Base-by-base conservation (phyloP, 768 basidiomycete genomes). In the Coprinopsis sp. region DNA sequence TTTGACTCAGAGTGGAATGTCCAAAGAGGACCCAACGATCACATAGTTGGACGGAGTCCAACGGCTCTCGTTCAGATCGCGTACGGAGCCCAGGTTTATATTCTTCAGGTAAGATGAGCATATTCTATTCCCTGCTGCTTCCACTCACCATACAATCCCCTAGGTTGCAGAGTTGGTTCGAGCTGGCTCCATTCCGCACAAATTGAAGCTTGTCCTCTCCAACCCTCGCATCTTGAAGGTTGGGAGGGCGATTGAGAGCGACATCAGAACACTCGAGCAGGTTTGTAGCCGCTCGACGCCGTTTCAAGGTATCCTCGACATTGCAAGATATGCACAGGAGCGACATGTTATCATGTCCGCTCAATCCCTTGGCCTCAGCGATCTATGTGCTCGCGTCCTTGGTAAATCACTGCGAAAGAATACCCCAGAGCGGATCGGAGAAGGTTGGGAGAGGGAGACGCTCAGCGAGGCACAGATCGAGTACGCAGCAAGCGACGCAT, bases 171-270 rank as follows among this genome's bases (percentile, higher is more conserved):
- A 50, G 30, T 53, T 57, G 49, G 3, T 56, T 46, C 25, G 46
- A 12, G 21, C 44, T 18, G 33, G 46, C 1, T 21, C 44, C 2
- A 47, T 57, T 4, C 55, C 58, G 3, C 29, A 54, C 11, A 30
- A 52, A 29, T 51, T 59, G 7, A 37, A 39, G 13, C 21, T 51
- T 13, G 33, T 57, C 3, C 49, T 59, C 11, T 18, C 36, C 4
- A 48, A 59, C 41, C 50, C 55, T 3, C 51, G 48, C 6, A 47
- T 62, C 25, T 33, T 49, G 3, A 65, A 65, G 52, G 51, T 50
- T 37, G 64, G 64, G 1, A 51, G 56, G 63, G n/a, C n/a, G n/a
- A n/a, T n/a, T n/a, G n/a, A n/a, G n/a, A 33, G 64, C 63, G 1
- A 51, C 54, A 62, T 54, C 3, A 39, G 47, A 3, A 37, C 58